Base-by-base conservation (phyloP, 768 basidiomycete species). In the Suillus ampliporus region DNA sequence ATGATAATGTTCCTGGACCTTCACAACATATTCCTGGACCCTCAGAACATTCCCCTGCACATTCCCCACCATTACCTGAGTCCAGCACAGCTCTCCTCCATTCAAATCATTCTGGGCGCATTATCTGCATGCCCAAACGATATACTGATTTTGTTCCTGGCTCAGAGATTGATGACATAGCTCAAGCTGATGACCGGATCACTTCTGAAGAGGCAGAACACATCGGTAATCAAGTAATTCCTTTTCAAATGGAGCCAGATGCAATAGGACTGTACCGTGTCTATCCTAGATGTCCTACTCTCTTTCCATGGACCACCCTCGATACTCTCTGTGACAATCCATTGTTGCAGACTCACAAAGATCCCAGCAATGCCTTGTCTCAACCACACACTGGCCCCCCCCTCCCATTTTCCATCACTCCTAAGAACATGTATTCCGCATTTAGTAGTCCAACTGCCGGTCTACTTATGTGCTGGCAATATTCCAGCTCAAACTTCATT, bases 391-490 rank as follows among this genome's bases (percentile, higher is more conserved):
- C n/a, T 48, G 47, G 31, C 9, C 15, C 48, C 40, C 47, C 40
- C 35, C 37, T 52, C 23, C n/a, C 40, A 15, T 38, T 40, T 17
- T 34, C 34, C 17, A n/a, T 47, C 28, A 34, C 15, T 9, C 31
- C 43, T 21, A 47, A 58, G 5, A 26, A 64, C 23, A 11, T 59
- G 0, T 63, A 37, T 57, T 37, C 53, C 5, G 37, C 64, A 63
- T 79, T 63, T 66, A 70, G n/a, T 21, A 63, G 66, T 64, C 60
- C 60, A 2, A 68, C 73, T 0, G 58, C 65, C 4, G 75, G 70
- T 46, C 64, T 63, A 62, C 72, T 78, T 37, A 71, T 76, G 72
- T 23, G 54, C 10, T 79, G 78, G 78, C 60, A 67, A 3, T 76
- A 74, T 54, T 65, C 65, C 23, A 72, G 72, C 1, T 74, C 71